Percentiles rank a stretch among this genome's conserved stretches.
Conservation (phyloP, 345 rosid species). For the thale cress (Arabidopsis thaliana) region TAIR10.1 NC_003075.7:10645501-10646000, state of each 20-base stretch:
- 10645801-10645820: background rate
- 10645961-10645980: slow-evolving; percentile 19
- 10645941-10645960: background rate
- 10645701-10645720: background rate
- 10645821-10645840: slow-evolving; percentile 18
- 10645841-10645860: slow-evolving; percentile 27
- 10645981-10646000: slow-evolving; percentile 20
- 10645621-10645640: background rate
- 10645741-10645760: slow-evolving; percentile 5
- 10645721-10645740: background rate
- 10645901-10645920: slow-evolving; percentile 8
- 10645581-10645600: background rate
- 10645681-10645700: background rate
- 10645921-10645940: slow-evolving; percentile 5
- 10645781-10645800: slow-evolving; percentile 17
- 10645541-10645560: background rate
- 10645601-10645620: background rate
- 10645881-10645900: slow-evolving; percentile 13
- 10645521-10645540: background rate
- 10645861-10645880: slow-evolving; percentile 22
- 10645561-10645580: background rate
- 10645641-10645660: background rate
- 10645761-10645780: slow-evolving; percentile 1
- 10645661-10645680: slow-evolving; percentile 5
- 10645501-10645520: background rate